phyloP scores from a whole-genome alignment of 108 stramenopile genomes.

The Skeletonema marinoi region DNA sequence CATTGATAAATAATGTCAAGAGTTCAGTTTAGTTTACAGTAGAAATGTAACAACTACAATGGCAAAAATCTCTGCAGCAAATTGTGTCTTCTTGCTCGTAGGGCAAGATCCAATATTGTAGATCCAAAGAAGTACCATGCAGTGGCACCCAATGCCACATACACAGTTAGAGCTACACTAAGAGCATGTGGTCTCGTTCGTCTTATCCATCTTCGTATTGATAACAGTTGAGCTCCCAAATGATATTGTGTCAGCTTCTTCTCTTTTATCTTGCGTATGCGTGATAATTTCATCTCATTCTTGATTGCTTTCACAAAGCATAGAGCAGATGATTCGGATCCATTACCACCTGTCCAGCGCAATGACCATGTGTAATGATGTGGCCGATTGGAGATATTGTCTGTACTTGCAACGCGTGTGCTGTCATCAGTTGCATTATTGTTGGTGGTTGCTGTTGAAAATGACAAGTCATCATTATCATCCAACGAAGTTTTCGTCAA shows the following conservation, averaged over 20 bases:
- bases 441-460: neutral
- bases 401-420: neutral
- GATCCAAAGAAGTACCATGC: slow-evolving; percentile 31
- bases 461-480: neutral
- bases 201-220: slow-evolving; percentile 12
- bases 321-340: slow-evolving; percentile 17
- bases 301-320: slow-evolving; percentile 38
- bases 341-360: slow-evolving; percentile 46
- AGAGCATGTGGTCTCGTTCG: slow-evolving; percentile 32
- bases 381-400: neutral
- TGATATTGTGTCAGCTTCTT: slow-evolving; percentile 13
- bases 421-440: neutral
- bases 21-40: too few relatives aligned
- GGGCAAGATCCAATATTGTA: slow-evolving; percentile 6
- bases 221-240: slow-evolving; percentile 18
- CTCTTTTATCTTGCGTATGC: slow-evolving; percentile 7
- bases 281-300: slow-evolving; percentile 7
- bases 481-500: slow-evolving; percentile 26
- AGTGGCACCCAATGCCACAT: slow-evolving; percentile 11
- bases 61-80: neutral
- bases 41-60: slow-evolving; percentile 8
- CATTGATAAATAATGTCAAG: too few relatives aligned
- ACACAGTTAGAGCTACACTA: slow-evolving; percentile 23
- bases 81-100: neutral
- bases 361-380: slow-evolving; percentile 44